These are phyloP conservation scores for Aspergillus sclerotioniger DNA, from an alignment of 495 filamentous ascomycete genomes.

Conservation along the genomic window DNA sequence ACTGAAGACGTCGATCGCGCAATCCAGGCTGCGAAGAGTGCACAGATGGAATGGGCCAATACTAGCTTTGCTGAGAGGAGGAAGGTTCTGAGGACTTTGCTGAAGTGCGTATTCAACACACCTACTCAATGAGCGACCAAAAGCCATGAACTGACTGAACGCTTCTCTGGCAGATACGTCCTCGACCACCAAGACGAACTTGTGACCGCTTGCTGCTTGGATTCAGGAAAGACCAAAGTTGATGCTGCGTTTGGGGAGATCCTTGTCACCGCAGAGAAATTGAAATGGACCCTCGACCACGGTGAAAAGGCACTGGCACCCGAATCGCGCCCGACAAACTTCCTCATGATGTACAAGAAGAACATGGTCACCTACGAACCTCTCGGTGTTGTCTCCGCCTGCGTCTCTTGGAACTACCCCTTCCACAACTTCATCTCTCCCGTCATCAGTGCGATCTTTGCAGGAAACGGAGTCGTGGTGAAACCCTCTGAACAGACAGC, in stretches of 20 bases:
- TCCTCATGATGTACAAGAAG: slow-evolving; percentile 93
- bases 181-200: slow-evolving; percentile 90
- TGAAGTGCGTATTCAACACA: slow-evolving; percentile 54
- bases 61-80: slow-evolving; percentile 77
- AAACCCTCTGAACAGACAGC: slow-evolving; percentile 93
- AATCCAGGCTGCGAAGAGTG: slow-evolving; percentile 67
- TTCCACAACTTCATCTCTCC: slow-evolving; percentile 95
- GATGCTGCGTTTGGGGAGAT: slow-evolving; percentile 94
- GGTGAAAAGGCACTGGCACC: slow-evolving; percentile 79
- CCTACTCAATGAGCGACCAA: background rate
- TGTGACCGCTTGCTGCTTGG: slow-evolving; percentile 80
- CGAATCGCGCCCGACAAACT: slow-evolving; percentile 72
- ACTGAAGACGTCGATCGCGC: slow-evolving; percentile 77
- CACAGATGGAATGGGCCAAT: slow-evolving; percentile 76
- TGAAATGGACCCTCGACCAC: slow-evolving; percentile 90
- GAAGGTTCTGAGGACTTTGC: slow-evolving; percentile 75
- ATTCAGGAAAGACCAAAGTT: slow-evolving; percentile 96
- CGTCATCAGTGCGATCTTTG: slow-evolving; percentile 84
- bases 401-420: slow-evolving; percentile 95
- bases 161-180: slow-evolving; percentile 51
- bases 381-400: slow-evolving; percentile 85
- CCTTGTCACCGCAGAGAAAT: slow-evolving; percentile 86
- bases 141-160: slow-evolving; percentile 1
- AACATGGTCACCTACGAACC: slow-evolving; percentile 91
- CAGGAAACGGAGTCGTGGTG: slow-evolving; percentile 88